Evolutionary conservation across 371 early-diverging fungal genomes (phyloP).

Genomic region (Smittium culicis): DNA sequence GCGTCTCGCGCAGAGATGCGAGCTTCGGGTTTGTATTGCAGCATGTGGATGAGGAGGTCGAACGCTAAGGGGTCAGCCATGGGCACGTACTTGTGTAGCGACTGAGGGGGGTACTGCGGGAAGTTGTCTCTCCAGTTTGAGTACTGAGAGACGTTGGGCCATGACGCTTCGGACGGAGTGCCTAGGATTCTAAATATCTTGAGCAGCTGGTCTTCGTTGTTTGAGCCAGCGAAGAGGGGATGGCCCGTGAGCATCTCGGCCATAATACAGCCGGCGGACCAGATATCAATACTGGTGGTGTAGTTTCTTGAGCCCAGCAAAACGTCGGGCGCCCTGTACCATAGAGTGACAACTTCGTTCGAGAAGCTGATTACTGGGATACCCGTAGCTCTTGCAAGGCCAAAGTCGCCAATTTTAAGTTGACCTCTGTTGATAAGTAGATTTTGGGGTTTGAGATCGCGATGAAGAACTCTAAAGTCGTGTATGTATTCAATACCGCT

Average conservation of each 20-base stretch:
- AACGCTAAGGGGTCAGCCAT: too few relatives aligned
- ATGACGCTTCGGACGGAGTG: constrained; percentile 92
- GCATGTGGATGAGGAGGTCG: too few relatives aligned
- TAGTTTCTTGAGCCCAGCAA: constrained; percentile 96
- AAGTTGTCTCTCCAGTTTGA: constrained; percentile 93
- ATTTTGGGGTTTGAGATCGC: constrained; percentile 99
- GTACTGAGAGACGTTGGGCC: constrained; percentile 89
- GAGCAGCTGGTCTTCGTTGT: constrained; percentile 97
- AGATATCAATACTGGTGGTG: constrained; percentile 87
- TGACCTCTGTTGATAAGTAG: constrained; percentile 85
- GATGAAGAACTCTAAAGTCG: constrained; percentile 84
- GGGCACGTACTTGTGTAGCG: too few relatives aligned
- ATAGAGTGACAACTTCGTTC: constrained; percentile 96
- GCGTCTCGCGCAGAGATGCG: too few relatives aligned
- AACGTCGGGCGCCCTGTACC: constrained; percentile 97
- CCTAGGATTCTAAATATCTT: constrained; percentile 99
- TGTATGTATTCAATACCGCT: constrained; percentile 93
- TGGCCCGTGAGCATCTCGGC: constrained; percentile 93
- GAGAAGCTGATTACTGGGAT: constrained; percentile 90
- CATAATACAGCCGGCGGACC: constrained; percentile 99
- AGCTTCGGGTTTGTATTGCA: too few relatives aligned
- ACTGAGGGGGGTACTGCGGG: too few relatives aligned
- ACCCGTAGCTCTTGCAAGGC: constrained; percentile 92
- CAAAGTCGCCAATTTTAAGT: constrained; percentile 98
- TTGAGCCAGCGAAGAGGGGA: constrained; percentile 97